phyloP scores from a whole-genome alignment of 495 filamentous ascomycete species.

The Pseudomonodictys pantanalensis region DNA sequence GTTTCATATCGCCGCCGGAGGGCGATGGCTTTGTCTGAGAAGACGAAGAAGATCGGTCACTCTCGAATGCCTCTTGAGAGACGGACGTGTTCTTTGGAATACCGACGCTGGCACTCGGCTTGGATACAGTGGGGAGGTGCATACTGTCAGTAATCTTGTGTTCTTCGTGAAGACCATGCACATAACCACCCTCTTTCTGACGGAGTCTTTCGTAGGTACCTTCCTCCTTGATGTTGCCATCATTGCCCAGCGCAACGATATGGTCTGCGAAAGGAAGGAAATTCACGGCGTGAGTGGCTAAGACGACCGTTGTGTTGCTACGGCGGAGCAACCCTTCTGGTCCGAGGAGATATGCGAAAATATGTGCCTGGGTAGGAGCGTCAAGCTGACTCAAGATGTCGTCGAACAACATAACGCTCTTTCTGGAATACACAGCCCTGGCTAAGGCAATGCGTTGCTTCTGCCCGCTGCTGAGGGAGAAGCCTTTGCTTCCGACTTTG shows the following conservation, averaged over 20 bases:
- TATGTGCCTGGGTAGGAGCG: slow-evolving; percentile 39
- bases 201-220: slow-evolving; percentile 20
- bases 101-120: no score
- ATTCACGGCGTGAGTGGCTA: slow-evolving; percentile 38
- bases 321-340: slow-evolving; percentile 41
- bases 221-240: slow-evolving; percentile 24
- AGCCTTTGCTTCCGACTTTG: slow-evolving; percentile 26
- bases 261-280: slow-evolving; percentile 16
- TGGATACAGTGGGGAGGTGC: no score
- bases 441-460: slow-evolving; percentile 40
- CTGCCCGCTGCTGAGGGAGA: slow-evolving; percentile 32
- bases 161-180: no score
- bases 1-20: no score
- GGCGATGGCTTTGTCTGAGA: no score
- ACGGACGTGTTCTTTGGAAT: no score
- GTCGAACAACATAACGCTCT: slow-evolving; percentile 40
- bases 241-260: slow-evolving; percentile 20
- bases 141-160: no score
- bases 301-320: slow-evolving; percentile 42
- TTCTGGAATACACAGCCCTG: slow-evolving; percentile 39
- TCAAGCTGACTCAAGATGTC: slow-evolving; percentile 45
- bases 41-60: no score
- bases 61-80: no score
- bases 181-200: no score
- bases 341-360: slow-evolving; percentile 45